A percentile compares a stretch with the other conserved stretches of the same genome.
These are phyloP conservation scores for Haplographium delicatum DNA, from an alignment of 495 filamentous ascomycete genomes.

Conservation along the genomic window DNA sequence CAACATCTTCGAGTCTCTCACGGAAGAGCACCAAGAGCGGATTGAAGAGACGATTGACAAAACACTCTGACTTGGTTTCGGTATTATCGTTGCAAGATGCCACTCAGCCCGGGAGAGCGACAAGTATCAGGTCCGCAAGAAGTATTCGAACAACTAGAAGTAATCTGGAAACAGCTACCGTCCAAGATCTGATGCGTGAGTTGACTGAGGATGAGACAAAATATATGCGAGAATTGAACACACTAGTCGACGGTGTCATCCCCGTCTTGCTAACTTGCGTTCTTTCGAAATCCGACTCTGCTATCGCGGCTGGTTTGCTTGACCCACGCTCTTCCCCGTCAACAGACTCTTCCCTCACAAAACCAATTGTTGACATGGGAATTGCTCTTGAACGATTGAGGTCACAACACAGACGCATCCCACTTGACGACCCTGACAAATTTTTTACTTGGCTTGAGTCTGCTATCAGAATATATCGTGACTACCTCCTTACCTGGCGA, in stretches of 20 bases:
- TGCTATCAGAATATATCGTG: conserved; percentile 70
- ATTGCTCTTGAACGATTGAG: conserved; percentile 80
- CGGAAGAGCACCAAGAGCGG: conserved; percentile 23
- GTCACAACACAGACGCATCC: conserved; percentile 71
- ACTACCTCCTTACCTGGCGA: conserved; percentile 87
- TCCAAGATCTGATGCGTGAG: conserved; percentile 73
- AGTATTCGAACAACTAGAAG: conserved; percentile 69
- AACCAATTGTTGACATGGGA: conserved; percentile 93
- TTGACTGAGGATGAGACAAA: conserved; percentile 79
- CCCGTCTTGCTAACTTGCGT: conserved; percentile 87
- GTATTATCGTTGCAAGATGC: conserved; percentile 74
- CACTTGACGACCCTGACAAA: conserved; percentile 58
- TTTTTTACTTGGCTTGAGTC: conserved; percentile 77
- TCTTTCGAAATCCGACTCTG: conserved; percentile 64
- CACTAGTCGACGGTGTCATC: conserved; percentile 91
- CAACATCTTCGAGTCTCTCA: conserved; percentile 19
- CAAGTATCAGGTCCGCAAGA: conserved; percentile 61
- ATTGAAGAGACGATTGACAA: conserved; percentile 74
- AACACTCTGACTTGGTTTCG: conserved; percentile 89
- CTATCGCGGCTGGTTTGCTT: conserved; percentile 64
- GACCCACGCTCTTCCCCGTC: conserved; percentile 51
- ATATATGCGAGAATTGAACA: conserved; percentile 89
- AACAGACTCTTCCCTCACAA: conserved; percentile 50
- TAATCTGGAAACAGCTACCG: conserved; percentile 57
- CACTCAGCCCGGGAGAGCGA: conserved; percentile 39